These are phyloP conservation scores for Coniosporium apollinis DNA, from an alignment of 495 filamentous ascomycete species.

Conservation along the genomic window DNA sequence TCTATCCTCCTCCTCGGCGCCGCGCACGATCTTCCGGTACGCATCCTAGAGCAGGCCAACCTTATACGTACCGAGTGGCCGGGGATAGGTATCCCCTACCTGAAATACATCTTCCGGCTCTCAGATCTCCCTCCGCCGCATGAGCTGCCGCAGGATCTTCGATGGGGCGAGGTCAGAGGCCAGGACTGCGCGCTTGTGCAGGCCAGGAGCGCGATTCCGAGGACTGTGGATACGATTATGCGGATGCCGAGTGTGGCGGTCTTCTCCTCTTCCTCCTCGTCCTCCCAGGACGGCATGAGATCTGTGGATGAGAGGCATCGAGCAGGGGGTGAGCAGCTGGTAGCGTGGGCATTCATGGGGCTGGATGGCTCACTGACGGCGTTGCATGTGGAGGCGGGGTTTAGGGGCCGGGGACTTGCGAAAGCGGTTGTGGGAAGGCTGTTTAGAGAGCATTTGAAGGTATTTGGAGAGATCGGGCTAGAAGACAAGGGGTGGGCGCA, in stretches of 20 bases:
- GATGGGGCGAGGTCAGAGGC: conserved; percentile 5
- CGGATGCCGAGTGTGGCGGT: conserved; percentile 9
- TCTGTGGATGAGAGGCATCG: too few species aligned
- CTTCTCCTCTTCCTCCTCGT: too few species aligned
- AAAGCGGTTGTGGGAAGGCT: conserved; percentile 18
- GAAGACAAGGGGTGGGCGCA: conserved; percentile 15
- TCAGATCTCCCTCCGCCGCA: conserved; percentile 6
- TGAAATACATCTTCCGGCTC: conserved; percentile 13
- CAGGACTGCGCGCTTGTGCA: conserved; percentile 7
- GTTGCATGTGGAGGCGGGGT: conserved; percentile 18
- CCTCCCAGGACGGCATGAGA: too few species aligned
- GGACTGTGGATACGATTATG: conserved; percentile 11
- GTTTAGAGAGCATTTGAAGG: conserved; percentile 13
- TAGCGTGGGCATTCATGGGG: conserved; percentile 25
- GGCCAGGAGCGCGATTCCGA: conserved; percentile 9
- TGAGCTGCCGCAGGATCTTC: conserved; percentile 5
- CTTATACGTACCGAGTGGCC: too few species aligned
- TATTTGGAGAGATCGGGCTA: conserved; percentile 5
- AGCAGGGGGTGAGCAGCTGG: conserved; percentile 1
- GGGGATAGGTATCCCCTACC: conserved; percentile 2
- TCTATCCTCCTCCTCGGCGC: conserved; percentile 12
- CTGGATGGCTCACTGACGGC: conserved; percentile 18
- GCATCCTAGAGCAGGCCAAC: conserved; percentile 2
- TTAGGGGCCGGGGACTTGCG: conserved; percentile 19
- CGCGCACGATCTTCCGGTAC: conserved; percentile 3